Evolutionary conservation across 441 rosid genomes (phyloP), one percentile per base, ranked within the genome.

Genomic region (Bruguiera hainesii): DNA sequence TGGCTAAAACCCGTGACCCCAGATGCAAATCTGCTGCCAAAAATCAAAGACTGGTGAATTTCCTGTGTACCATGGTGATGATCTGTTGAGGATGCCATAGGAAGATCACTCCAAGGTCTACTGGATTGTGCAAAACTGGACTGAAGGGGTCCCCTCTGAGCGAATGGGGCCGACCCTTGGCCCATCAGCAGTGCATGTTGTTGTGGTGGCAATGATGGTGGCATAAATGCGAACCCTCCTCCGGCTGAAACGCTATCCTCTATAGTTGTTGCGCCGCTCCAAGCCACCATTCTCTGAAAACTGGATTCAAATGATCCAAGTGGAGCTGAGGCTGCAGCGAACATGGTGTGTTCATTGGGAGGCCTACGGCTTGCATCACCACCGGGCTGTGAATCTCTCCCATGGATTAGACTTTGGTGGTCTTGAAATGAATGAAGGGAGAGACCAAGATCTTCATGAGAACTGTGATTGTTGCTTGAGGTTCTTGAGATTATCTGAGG

Each of bases 121-220:
- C 85, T 73, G 57, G 86, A 74, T 64, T 90, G 85, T 67, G 73
- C 69, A 81, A 86, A 83, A 84, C 90, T 94, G 98, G 99, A 94
- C 98, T 91, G 98, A 91, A 94, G 96, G 97, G 97, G 85, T 81
- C 97, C 97, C 99, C 99, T 84, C 86, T 88, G 96, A 77, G 89
- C 72, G 81, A 64, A 81, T 69, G 81, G 73, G 78, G 81, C 76
- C 77, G 85, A 89, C 73, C 80, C 80, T 71, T 86, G 92, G 78
- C 89, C 84, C 2, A 42, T 42, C 16, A 82, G 72, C 64, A 82
- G 65, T 63, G 86, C 76, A 11, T 42, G 48, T 42, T 42, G 67
- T n/a, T 59, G 76, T 53, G 73, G 72, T 69, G 82, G 16, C 66
- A 73, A 5, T 60, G 66, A 39, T 21, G 63, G 65, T 23, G 89